A percentile compares a stretch with the other conserved stretches of the same genome.
Evolutionary conservation across 805 yeast species (phyloP).

Genomic region (Candida michaelii): DNA sequence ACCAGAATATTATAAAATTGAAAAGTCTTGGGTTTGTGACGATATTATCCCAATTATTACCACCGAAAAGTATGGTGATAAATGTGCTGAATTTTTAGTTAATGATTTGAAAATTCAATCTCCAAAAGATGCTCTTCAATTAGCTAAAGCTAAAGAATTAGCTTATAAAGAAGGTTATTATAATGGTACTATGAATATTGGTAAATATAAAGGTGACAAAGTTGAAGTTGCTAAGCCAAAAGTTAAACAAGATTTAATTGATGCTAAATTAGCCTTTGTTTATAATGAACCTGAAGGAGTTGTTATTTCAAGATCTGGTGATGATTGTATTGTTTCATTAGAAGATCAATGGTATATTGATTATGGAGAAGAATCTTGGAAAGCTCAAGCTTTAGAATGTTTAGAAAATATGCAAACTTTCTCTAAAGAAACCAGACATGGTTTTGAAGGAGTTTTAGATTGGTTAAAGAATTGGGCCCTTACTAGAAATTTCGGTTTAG

Average conservation of each 20-base stretch:
- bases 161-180: conserved; percentile 97
- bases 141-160: conserved; percentile 88
- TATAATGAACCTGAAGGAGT: conserved; percentile 92
- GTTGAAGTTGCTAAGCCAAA: conserved; percentile 90
- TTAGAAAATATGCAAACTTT: conserved; percentile 73
- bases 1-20: conserved; percentile 84
- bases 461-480: conserved; percentile 99
- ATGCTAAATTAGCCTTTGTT: conserved; percentile 74
- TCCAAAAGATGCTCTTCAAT: conserved; percentile 84
- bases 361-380: conserved; percentile 95
- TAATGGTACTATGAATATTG: conserved; percentile 78
- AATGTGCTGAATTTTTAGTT: conserved; percentile 80
- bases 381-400: conserved; percentile 74
- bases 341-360: conserved; percentile 99
- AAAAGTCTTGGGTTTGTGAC: conserved; percentile 79
- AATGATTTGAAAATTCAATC: conserved; percentile 89
- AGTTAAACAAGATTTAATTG: conserved; percentile 79
- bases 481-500: conserved; percentile 93
- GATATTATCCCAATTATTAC: conserved; percentile 72
- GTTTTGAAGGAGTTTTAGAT: conserved; percentile 89
- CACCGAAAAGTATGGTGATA: conserved; percentile 85
- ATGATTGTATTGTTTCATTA: conserved; percentile 91
- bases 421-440: conserved; percentile 81
- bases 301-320: conserved; percentile 94
- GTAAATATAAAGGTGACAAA: conserved; percentile 82